Conservation (phyloP, 768 basidiomycete genomes). For the Suillus alpinus region DNA sequence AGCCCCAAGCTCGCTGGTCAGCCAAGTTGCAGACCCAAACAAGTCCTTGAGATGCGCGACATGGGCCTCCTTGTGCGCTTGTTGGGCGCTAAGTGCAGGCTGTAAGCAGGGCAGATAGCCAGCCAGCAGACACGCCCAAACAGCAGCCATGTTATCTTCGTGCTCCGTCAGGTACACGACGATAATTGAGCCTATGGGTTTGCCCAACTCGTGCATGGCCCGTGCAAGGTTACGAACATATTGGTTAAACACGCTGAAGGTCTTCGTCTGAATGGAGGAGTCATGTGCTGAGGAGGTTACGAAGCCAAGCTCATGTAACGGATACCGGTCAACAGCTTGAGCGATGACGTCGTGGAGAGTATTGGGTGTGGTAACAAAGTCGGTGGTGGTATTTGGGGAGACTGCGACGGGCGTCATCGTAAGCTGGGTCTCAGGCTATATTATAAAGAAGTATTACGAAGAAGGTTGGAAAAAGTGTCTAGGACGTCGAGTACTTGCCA, state of each 20-base stretch:
- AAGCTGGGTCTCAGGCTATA: not conserved
- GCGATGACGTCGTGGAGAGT: conserved; percentile 23
- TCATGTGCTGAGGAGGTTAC: conserved; percentile 26
- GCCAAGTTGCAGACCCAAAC: conserved; percentile 30
- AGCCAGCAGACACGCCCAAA: conserved; percentile 30
- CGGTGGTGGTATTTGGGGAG: conserved; percentile 7
- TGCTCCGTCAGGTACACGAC: conserved; percentile 31
- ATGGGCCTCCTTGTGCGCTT: conserved; percentile 28
- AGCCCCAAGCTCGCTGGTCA: conserved; percentile 26
- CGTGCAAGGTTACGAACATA: conserved; percentile 15
- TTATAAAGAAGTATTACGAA: not conserved
- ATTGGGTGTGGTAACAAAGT: conserved; percentile 1
- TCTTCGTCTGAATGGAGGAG: conserved; percentile 23
- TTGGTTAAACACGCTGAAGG: conserved; percentile 19
- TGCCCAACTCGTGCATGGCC: conserved; percentile 21
- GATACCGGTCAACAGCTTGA: conserved; percentile 19
- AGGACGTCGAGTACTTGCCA: conserved; percentile 2
- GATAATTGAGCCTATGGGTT: conserved; percentile 22
- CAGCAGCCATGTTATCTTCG: conserved; percentile 32
- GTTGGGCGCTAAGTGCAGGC: conserved; percentile 30
- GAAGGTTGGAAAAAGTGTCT: not conserved
- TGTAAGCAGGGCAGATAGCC: conserved; percentile 30
- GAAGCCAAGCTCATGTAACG: conserved; percentile 23
- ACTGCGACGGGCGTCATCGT: conserved; percentile 16
- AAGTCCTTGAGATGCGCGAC: conserved; percentile 26